phyloP scores from a whole-genome alignment of 2,329 filamentous ascomycete genomes.

The Aulographum hederae region DNA sequence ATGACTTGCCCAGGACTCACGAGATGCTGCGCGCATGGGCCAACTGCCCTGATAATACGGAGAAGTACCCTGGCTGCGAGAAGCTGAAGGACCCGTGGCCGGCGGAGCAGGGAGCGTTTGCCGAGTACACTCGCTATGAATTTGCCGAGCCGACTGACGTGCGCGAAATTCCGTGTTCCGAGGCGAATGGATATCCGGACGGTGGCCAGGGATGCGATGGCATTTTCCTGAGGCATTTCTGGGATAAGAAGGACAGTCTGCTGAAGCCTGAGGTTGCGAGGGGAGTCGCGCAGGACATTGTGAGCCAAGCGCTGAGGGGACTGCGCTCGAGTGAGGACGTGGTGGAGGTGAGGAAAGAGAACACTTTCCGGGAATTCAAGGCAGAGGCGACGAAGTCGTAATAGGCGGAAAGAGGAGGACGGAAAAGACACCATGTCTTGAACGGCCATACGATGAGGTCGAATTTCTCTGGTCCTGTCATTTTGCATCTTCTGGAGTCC shows the following conservation, averaged over 20 bases:
- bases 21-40: constrained; percentile 20
- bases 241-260: constrained; percentile 3
- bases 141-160: constrained; percentile 7
- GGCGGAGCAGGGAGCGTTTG: constrained; percentile 20
- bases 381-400: too few species aligned
- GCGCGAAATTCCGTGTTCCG: constrained; percentile 14
- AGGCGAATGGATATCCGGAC: constrained; percentile 16
- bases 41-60: constrained; percentile 14
- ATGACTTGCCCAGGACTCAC: constrained; percentile 18
- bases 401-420: too few species aligned
- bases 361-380: too few species aligned
- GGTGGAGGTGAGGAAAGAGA: too few species aligned
- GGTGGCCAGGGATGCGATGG: constrained; percentile 7
- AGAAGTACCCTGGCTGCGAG: constrained; percentile 15
- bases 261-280: constrained; percentile 5
- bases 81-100: constrained; percentile 17
- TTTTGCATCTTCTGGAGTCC: too few species aligned
- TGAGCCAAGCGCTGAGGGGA: constrained; percentile 1
- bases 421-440: too few species aligned
- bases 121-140: constrained; percentile 20
- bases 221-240: constrained; percentile 7
- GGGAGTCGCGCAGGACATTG: constrained; percentile 4
- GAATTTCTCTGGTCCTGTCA: too few species aligned
- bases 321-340: too few species aligned
- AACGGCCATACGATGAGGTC: too few species aligned